These are phyloP conservation scores for Pseudofabraea citricarpa DNA, from an alignment of 2,329 filamentous ascomycete species.

Conservation along the genomic window DNA sequence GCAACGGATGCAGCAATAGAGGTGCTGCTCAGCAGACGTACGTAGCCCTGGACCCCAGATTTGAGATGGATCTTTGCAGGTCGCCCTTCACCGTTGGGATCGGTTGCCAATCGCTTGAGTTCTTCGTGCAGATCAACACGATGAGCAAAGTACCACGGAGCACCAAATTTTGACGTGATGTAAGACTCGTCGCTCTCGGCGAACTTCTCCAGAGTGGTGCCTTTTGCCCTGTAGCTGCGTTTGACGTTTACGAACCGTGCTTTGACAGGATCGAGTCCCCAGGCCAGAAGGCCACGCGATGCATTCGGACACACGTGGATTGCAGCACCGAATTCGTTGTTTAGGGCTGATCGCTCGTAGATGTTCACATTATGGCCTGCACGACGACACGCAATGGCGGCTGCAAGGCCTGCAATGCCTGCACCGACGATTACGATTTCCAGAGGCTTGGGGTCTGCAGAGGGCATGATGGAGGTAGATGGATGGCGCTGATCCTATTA, in stretches of 20 bases:
- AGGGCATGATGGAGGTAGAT: slow-evolving; percentile 7
- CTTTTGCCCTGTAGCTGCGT: slow-evolving; percentile 10
- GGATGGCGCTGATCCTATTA: too few species aligned
- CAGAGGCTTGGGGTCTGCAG: slow-evolving; percentile 3
- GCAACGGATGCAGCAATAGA: neutral
- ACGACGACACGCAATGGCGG: slow-evolving; percentile 26
- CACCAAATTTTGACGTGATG: slow-evolving; percentile 13
- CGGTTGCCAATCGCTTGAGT: slow-evolving; percentile 28
- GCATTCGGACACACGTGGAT: slow-evolving; percentile 35
- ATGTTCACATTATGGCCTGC: slow-evolving; percentile 25
- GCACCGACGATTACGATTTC: slow-evolving; percentile 26
- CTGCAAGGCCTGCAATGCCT: slow-evolving; percentile 28
- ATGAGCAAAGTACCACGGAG: slow-evolving; percentile 25
- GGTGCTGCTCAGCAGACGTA: slow-evolving; percentile 7
- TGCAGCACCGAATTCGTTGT: slow-evolving; percentile 37
- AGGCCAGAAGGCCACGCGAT: slow-evolving; percentile 26
- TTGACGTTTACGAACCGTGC: slow-evolving; percentile 19
- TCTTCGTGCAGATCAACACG: slow-evolving; percentile 37
- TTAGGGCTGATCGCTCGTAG: slow-evolving; percentile 27
- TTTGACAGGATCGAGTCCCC: slow-evolving; percentile 28
- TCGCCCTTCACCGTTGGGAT: slow-evolving; percentile 16
- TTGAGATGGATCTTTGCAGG: slow-evolving; percentile 20
- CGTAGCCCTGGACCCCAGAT: slow-evolving; percentile 15
- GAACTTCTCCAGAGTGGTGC: slow-evolving; percentile 9
- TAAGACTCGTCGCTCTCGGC: slow-evolving; percentile 9